Percentiles rank a stretch among this genome's conserved stretches.
Evolutionary conservation across 2,329 filamentous ascomycete species (phyloP).

Genomic region (Fusarium drepaniforme): DNA sequence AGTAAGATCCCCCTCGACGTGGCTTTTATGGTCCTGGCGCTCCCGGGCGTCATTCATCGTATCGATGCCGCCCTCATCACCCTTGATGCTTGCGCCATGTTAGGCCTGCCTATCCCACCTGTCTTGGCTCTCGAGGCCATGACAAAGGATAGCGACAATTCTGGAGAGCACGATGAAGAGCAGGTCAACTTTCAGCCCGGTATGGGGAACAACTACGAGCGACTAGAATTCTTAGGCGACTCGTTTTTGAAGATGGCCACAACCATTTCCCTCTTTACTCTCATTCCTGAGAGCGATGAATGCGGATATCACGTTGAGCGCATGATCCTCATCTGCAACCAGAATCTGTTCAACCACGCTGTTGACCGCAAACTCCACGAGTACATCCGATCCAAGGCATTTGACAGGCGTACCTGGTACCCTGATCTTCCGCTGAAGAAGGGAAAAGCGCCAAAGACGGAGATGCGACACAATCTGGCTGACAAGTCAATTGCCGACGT

Average conservation of each 20-base stretch:
- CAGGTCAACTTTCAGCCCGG: constrained; percentile 82
- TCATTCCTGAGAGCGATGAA: constrained; percentile 82
- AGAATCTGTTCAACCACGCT: constrained; percentile 86
- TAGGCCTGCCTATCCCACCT: constrained; percentile 75
- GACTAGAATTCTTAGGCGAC: constrained; percentile 93
- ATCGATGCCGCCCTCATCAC: constrained; percentile 86
- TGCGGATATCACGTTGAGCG: constrained; percentile 90
- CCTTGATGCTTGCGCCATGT: constrained; percentile 75
- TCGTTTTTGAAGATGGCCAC: constrained; percentile 97
- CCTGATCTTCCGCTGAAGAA: constrained; percentile 80
- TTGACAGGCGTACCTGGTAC: constrained; percentile 90
- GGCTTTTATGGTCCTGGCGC: constrained; percentile 79
- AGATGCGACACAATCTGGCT: constrained; percentile 73
- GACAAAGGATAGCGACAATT: constrained; percentile 92
- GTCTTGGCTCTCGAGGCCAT: constrained; percentile 86
- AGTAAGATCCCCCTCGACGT: constrained; percentile 73
- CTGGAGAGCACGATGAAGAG: constrained; percentile 76
- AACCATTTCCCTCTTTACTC: constrained; percentile 85
- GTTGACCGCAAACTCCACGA: constrained; percentile 74
- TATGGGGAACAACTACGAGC: constrained; percentile 96
- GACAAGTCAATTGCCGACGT: constrained; percentile 96
- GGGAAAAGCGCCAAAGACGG: constrained; percentile 71
- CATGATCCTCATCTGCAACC: constrained; percentile 92
- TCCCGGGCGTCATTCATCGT: constrained; percentile 88
- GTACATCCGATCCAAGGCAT: constrained; percentile 85